Evolutionary conservation across 2,329 filamentous ascomycete species (phyloP), one percentile per base, ranked within the genome.

Genomic region (Colletotrichum sp.): DNA sequence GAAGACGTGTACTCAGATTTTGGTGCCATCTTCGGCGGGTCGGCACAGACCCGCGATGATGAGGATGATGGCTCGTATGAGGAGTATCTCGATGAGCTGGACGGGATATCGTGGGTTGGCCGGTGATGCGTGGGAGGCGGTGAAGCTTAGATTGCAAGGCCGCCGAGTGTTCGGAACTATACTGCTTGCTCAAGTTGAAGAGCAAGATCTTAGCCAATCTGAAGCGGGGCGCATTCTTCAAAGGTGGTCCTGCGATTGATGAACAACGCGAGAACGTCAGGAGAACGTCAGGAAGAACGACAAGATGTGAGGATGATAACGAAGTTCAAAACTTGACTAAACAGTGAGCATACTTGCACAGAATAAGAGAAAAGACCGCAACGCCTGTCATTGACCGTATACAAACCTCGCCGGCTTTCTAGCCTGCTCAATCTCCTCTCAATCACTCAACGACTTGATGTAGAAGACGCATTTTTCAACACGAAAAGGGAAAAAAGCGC

Each of bases 1-100:
- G 89, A 89, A 27, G 86, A 89, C 44, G 88, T 91, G 52, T 91
- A 91, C 75, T 88, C 88, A 15, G 89, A 91, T 75, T 91, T 91
- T 75, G 85, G 88, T 7, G 85, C 88, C 30, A 83, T 91, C 5
- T 91, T 91, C 77, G 86, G 86, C 5, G 83, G 83, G 2, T 81
- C 79, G 1, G 78, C 74, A 0, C 77, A 77, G 11, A 79, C 78
- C 3, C 81, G 79, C 6, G 78, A 81, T 4, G 39, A 66, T 6
- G 83, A 82, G 7, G 84, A 86, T 2, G 86, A 86, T 4, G 86
- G 86, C 70, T 87, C 86, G 30, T 88, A 88, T 71, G 89, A 91
- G 79, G 89, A 90, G 78, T 90, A 89, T 79, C 84, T 91, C 78
- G 89, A 91, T 78, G 89, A 90, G 75, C 80, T 91, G 75, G 90